A percentile compares a stretch with the other conserved stretches of the same genome.
Conservation (phyloP, 148 eudicot genomes). For the Fallopia convolvulus region DNA sequence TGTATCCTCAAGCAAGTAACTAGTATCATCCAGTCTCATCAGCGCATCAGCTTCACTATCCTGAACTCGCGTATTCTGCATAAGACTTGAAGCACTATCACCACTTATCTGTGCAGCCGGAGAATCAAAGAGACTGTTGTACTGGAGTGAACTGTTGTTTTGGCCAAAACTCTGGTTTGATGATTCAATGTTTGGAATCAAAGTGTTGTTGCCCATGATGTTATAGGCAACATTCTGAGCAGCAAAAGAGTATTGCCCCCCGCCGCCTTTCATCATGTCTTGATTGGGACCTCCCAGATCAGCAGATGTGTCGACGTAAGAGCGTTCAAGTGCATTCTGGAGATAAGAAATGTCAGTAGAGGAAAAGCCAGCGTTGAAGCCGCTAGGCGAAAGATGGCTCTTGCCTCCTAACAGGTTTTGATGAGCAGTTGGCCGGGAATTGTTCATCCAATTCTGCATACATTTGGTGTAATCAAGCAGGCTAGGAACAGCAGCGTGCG, state of each 20-base stretch:
- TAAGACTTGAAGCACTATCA: neutral
- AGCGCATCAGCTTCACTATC: slow-evolving; percentile 21
- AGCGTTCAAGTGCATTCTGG: slow-evolving; percentile 1
- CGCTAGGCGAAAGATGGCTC: neutral
- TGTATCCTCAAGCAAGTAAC: slow-evolving; percentile 37
- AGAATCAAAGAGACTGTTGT: slow-evolving; percentile 18
- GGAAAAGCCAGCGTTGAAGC: neutral
- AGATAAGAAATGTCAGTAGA: neutral
- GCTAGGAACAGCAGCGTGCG: neutral
- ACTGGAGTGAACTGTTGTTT: slow-evolving; percentile 26
- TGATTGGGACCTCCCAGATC: neutral
- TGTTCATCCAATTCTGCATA: slow-evolving; percentile 2
- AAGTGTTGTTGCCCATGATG: slow-evolving; percentile 11
- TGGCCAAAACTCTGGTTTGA: slow-evolving; percentile 24
- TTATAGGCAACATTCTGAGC: slow-evolving; percentile 4
- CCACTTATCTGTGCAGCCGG: neutral
- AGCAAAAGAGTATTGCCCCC: neutral
- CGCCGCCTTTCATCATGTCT: neutral
- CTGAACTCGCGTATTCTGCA: slow-evolving; percentile 21
- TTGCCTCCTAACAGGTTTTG: neutral
- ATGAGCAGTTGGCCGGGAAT: neutral
- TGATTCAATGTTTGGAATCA: slow-evolving; percentile 17
- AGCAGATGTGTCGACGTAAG: neutral
- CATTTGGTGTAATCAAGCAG: neutral
- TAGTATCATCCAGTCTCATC: slow-evolving; percentile 23